These are phyloP conservation scores for Calonectria multiphialidica DNA, from an alignment of 2,329 filamentous ascomycete genomes.

Conservation along the genomic window DNA sequence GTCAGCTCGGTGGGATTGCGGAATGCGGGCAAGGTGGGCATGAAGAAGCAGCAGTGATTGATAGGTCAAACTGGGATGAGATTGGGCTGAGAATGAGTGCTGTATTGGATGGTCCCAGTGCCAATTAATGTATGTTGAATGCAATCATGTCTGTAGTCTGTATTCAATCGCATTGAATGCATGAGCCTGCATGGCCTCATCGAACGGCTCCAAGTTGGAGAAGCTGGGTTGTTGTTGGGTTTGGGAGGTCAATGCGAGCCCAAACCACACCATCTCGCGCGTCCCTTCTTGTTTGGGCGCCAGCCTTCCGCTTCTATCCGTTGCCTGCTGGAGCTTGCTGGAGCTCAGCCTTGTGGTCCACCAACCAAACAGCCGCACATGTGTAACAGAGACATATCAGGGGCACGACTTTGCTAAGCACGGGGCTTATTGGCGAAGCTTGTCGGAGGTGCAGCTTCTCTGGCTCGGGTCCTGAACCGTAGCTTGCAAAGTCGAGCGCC, in stretches of 20 bases:
- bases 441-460: not conserved
- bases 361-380: not conserved
- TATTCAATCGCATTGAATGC: not conserved
- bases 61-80: not conserved
- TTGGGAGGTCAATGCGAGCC: not conserved
- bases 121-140: not conserved
- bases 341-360: conserved; percentile 3
- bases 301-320: not conserved
- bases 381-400: not conserved
- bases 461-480: not conserved
- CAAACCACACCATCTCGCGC: not conserved
- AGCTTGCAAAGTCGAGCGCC: not conserved
- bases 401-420: not conserved
- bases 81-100: not conserved
- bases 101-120: not conserved
- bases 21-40: conserved; percentile 23
- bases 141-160: too few species aligned
- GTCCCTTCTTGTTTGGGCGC: not conserved
- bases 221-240: not conserved
- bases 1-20: conserved; percentile 15
- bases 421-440: not conserved
- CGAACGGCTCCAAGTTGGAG: not conserved
- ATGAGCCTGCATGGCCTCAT: too few species aligned
- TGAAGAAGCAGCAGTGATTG: conserved; percentile 17
- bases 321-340: not conserved